These are phyloP conservation scores for Aspergillus versicolor DNA, from an alignment of 2,329 filamentous ascomycete species.

Conservation along the genomic window DNA sequence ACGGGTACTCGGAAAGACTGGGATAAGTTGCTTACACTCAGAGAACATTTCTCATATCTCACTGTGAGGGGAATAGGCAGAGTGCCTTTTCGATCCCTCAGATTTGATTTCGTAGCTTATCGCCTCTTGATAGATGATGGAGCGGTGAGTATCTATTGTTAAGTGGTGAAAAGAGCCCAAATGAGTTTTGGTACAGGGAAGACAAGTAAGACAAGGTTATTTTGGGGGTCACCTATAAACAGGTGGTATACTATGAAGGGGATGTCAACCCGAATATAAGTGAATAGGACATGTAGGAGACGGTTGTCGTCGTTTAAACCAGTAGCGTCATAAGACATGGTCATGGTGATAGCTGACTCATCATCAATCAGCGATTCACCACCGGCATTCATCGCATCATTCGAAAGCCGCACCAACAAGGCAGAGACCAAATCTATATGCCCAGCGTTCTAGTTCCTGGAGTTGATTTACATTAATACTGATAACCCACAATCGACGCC, in stretches of 20 bases:
- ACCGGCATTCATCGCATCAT: background rate
- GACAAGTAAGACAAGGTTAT: background rate
- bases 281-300: constrained; percentile 5
- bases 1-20: background rate
- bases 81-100: background rate
- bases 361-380: constrained; percentile 13
- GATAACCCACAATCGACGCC: background rate
- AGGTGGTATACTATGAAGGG: background rate
- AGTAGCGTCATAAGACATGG: constrained; percentile 37
- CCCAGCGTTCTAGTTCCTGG: background rate
- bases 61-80: background rate
- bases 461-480: background rate
- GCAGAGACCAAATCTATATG: background rate
- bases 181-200: background rate
- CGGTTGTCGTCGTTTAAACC: constrained; percentile 16
- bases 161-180: background rate
- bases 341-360: constrained; percentile 40
- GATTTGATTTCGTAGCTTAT: constrained; percentile 4
- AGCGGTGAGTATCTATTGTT: constrained; percentile 8
- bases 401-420: background rate
- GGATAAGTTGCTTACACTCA: constrained; percentile 67
- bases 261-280: background rate
- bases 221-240: background rate
- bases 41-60: constrained; percentile 66
- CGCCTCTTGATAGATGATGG: background rate